A percentile compares a stretch with the other conserved stretches of the same genome.
Evolutionary conservation across 2,329 filamentous ascomycete genomes (phyloP).

Genomic region (Penicillium decumbens): DNA sequence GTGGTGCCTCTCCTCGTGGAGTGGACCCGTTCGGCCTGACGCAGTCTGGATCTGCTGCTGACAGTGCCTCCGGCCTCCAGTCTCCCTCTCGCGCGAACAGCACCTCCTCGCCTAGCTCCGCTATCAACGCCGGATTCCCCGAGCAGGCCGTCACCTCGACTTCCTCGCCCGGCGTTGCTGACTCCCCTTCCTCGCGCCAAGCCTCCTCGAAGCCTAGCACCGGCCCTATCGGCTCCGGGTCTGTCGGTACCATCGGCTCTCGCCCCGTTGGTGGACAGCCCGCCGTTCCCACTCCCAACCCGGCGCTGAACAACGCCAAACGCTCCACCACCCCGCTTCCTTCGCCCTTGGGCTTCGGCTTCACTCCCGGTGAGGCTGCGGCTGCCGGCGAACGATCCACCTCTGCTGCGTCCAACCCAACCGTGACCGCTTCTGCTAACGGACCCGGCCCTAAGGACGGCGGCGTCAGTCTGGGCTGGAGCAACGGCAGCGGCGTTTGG

Average conservation of each 20-base stretch:
- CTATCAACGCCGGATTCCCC: constrained; percentile 46
- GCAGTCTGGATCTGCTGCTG: constrained; percentile 45
- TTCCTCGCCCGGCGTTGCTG: constrained; percentile 70
- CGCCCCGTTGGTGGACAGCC: constrained; percentile 64
- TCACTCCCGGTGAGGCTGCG: constrained; percentile 52
- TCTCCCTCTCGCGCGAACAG: constrained; percentile 71
- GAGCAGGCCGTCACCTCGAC: constrained; percentile 72
- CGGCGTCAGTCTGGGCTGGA: constrained; percentile 61
- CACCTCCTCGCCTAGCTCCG: constrained; percentile 66
- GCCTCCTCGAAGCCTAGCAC: constrained; percentile 53
- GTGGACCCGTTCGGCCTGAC: constrained; percentile 64
- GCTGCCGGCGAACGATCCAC: constrained; percentile 46
- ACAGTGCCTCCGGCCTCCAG: constrained; percentile 42
- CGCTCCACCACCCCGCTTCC: constrained; percentile 84
- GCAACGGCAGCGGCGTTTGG: constrained; percentile 77
- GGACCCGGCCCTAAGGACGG: constrained; percentile 36
- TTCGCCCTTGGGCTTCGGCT: constrained; percentile 78
- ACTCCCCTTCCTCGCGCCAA: constrained; percentile 67
- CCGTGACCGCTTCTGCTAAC: constrained; percentile 42
- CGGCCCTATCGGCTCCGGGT: constrained; percentile 46
- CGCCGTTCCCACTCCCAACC: constrained; percentile 48
- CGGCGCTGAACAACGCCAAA: constrained; percentile 58
- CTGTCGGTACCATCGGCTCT: constrained; percentile 90
- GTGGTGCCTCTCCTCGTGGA: constrained; percentile 73
- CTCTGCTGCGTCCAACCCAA: constrained; percentile 58